A percentile compares a stretch with the other conserved stretches of the same genome.
These are phyloP conservation scores for Sporobolomyces pararoseus DNA, from an alignment of 768 basidiomycete genomes.

Conservation along the genomic window DNA sequence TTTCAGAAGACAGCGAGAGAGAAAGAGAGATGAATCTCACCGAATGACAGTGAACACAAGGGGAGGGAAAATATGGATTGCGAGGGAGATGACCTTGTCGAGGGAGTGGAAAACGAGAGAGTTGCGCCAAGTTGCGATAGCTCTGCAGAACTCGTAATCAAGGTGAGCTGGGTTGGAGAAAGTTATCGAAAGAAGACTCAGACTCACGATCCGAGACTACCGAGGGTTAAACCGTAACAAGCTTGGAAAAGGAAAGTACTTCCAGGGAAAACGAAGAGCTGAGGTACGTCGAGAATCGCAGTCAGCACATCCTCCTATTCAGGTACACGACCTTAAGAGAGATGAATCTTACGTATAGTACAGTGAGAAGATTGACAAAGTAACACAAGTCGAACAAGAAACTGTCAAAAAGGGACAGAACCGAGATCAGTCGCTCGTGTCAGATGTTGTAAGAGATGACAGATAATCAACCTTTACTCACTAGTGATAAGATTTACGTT, in stretches of 20 bases:
- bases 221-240: conserved; percentile 88
- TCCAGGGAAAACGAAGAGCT: conserved; percentile 77
- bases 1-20: background rate
- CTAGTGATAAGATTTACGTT: conserved; percentile 89
- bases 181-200: background rate
- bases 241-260: conserved; percentile 77
- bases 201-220: conserved; percentile 45
- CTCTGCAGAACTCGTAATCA: conserved; percentile 55
- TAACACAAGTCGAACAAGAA: conserved; percentile 61
- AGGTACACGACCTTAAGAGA: no score
- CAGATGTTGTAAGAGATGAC: background rate
- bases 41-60: conserved; percentile 86
- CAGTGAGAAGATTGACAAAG: conserved; percentile 84
- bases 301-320: no score
- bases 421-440: background rate
- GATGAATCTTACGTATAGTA: conserved; percentile 59
- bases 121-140: conserved; percentile 97
- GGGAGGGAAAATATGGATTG: conserved; percentile 90
- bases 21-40: conserved; percentile 53
- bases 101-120: conserved; percentile 95
- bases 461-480: conserved; percentile 66
- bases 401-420: background rate
- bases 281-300: background rate
- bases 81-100: conserved; percentile 89
- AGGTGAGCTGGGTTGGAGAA: no score